Base-by-base conservation (phyloP, 352 stramenopile genomes). In the Hyaloperonospora arabidopsidis region DNA sequence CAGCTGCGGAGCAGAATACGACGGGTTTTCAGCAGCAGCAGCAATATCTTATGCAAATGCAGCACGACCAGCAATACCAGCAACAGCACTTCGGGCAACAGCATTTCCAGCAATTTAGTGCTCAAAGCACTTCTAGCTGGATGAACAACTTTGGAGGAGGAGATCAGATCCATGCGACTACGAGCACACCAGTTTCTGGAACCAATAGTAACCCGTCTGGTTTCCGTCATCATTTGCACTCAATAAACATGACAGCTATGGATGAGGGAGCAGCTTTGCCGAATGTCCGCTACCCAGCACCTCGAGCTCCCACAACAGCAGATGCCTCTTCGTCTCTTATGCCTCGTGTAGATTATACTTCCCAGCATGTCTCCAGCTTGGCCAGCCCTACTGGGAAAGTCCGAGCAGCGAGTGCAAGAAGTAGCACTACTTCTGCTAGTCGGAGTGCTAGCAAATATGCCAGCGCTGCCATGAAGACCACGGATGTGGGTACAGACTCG, bases 261-360 rank as follows among this genome's bases (percentile, higher is more conserved):
- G 67, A 76, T 1, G 72, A 71, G 0, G 69, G 45, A 1, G 45
- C 67, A 17, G 68, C 75, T 18, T 79, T 73, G 8, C 51, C 86
- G 8, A 57, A 65, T 13, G 72, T 70, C 4, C 45, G 78, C 25
- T 55, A 36, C 15, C 56, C 45, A 12, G 21, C 17, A 2, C 38
- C 50, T 40, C 44, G 8, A 38, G 5, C 36, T 44, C 18, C 53
- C 38, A 34, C 45, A 19, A 36, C 36, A 8, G 0, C 48, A 18
- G 25, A 23, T 17, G 43, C 61, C 1, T 48, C 45, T 23, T 57
- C 54, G 23, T 45, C 50, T 7, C 7, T 32, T 17, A 14, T 43
- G 23, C 32, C 52, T 40, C 50, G 25, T 10, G 25, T 8, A 32
- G 8, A 4, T 32, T 32, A 6, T 25, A 54, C 17, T 2, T 5